Evolutionary conservation across 768 basidiomycete genomes (phyloP), one percentile per base, ranked within the genome.

Genomic region (Cubamyces lactineus): DNA sequence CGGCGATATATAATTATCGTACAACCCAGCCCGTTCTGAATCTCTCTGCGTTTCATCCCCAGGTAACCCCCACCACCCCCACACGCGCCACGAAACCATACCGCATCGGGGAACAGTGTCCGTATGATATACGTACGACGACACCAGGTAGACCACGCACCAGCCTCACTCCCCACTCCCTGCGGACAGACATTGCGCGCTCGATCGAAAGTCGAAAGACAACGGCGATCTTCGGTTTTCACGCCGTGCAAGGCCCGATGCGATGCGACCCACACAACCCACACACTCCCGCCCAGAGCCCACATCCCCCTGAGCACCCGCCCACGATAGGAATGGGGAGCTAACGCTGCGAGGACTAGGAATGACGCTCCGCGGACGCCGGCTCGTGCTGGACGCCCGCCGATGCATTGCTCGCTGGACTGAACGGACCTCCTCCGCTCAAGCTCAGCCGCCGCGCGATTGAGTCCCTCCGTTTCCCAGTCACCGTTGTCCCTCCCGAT

Each of bases 361-460:
- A 70, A 67, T 70, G 64, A 61, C 69, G 69, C 66, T 67, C 62
- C 57, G 39, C 49, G 43, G 67, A 69, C 61, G 57, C 47, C 54
- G 63, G 65, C 65, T 70, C 69, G 58, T 49, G 26, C 52, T 47
- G 54, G 47, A 48, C 63, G 47, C 39, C 39, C 39, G 53, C 41
- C 8, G 50, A 26, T 41, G 41, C 49, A 34, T 59, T 59, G 57
- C 49, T 58, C 53, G 53, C 28, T 9, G 48, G 49, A 59, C 62
- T 50, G 63, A 69, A 66, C 43, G 46, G 57, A 6, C 68, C 63
- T 17, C 67, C 70, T 30, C 66, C 71, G 65, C 74, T 73, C 57
- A 73, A 53, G 65, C 75, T 76, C 59, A 73, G 67, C 67, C 72
- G 63, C 50, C 74, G 63, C 55, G 66, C 71, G 49, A 70, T 67